Evolutionary conservation across 805 yeast species (phyloP).

Genomic region (Metschnikowia koreensis): DNA sequence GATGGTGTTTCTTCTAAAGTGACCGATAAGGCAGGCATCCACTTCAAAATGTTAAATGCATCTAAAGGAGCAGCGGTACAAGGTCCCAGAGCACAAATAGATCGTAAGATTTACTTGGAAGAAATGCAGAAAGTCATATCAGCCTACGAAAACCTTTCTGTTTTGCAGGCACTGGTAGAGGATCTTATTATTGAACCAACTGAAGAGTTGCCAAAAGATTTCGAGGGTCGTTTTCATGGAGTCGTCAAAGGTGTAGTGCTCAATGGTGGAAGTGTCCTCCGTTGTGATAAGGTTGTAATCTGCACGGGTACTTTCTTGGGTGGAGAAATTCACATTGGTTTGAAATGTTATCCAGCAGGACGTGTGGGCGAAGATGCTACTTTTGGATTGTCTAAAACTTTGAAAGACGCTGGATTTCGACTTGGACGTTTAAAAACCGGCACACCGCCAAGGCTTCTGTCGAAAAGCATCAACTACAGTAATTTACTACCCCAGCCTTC

Average conservation of each 20-base stretch:
- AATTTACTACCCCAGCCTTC: slow-evolving; percentile 71
- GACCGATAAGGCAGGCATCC: slow-evolving; percentile 93
- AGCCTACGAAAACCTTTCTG: slow-evolving; percentile 53
- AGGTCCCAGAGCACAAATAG: slow-evolving; percentile 98
- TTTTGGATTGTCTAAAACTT: slow-evolving; percentile 79
- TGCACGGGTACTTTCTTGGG: slow-evolving; percentile 96
- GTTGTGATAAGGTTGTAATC: slow-evolving; percentile 69
- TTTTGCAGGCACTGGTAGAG: slow-evolving; percentile 75
- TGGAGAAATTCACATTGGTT: slow-evolving; percentile 92
- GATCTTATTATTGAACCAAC: slow-evolving; percentile 67
- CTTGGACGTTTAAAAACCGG: slow-evolving; percentile 94
- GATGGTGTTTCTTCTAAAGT: slow-evolving; percentile 87
- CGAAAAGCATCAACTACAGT: slow-evolving; percentile 65
- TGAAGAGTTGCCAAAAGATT: slow-evolving; percentile 19
- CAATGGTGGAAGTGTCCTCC: slow-evolving; percentile 60
- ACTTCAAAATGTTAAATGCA: slow-evolving; percentile 79
- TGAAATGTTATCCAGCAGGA: slow-evolving; percentile 80
- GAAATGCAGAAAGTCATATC: slow-evolving; percentile 75
- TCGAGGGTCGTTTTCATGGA: slow-evolving; percentile 44
- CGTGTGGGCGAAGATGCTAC: slow-evolving; percentile 92
- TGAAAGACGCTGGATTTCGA: slow-evolving; percentile 71
- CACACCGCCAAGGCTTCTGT: slow-evolving; percentile 87
- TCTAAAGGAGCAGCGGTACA: slow-evolving; percentile 96
- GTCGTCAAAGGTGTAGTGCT: slow-evolving; percentile 69
- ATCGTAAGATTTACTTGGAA: slow-evolving; percentile 68